A percentile compares a stretch with the other conserved stretches of the same genome.
phyloP scores from a whole-genome alignment of 768 basidiomycete species.

The Rhizopogon roseolus region DNA sequence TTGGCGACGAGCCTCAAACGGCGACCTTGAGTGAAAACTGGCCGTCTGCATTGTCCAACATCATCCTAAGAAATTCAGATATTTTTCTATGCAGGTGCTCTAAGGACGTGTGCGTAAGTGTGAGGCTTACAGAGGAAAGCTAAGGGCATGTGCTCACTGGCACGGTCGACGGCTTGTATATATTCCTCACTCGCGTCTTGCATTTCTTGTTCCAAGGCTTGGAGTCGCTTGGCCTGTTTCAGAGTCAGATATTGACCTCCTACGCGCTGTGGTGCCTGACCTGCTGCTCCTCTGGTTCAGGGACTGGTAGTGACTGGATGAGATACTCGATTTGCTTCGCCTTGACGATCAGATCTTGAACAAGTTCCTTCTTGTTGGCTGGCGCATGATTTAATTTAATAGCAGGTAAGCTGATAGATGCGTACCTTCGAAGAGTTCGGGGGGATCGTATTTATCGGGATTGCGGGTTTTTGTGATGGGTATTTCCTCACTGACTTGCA shows the following conservation, averaged over 20 bases:
- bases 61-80: conserved; percentile 48
- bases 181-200: conserved; percentile 73
- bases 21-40: background rate
- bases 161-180: conserved; percentile 60
- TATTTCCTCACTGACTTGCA: conserved; percentile 71
- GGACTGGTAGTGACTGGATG: conserved; percentile 73
- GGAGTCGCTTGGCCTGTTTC: conserved; percentile 58
- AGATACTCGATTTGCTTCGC: conserved; percentile 88
- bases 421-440: conserved; percentile 73
- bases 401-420: background rate
- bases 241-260: background rate
- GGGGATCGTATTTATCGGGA: conserved; percentile 64
- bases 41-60: conserved; percentile 51
- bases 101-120: conserved; percentile 15
- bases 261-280: conserved; percentile 27
- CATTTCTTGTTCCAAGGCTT: conserved; percentile 68
- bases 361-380: conserved; percentile 86
- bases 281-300: conserved; percentile 76
- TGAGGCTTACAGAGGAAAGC: background rate
- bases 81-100: conserved; percentile 60
- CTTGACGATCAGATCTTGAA: conserved; percentile 76
- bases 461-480: conserved; percentile 82
- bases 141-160: conserved; percentile 49
- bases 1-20: background rate
- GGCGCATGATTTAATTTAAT: background rate